These are phyloP conservation scores for Acarospora socialis DNA, from an alignment of 2,329 filamentous ascomycete species.

Conservation along the genomic window DNA sequence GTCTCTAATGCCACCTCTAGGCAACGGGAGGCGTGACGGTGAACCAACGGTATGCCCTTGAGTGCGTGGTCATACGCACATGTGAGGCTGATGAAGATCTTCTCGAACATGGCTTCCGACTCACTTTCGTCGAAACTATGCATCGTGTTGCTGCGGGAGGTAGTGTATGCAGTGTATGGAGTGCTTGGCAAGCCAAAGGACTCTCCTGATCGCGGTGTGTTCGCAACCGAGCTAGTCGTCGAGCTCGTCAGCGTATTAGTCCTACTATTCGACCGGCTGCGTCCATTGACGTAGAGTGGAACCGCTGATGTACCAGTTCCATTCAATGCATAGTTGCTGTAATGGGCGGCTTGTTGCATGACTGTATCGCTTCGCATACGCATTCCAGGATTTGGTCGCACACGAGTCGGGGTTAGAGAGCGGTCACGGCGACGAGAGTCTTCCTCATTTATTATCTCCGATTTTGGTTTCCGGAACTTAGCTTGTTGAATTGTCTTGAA, in stretches of 20 bases:
- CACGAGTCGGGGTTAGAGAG: conserved; percentile 32
- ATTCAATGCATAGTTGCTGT: conserved; percentile 20
- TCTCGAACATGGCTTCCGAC: conserved; percentile 70
- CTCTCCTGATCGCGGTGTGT: conserved; percentile 72
- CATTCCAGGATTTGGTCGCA: conserved; percentile 28
- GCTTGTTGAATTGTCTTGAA: conserved; percentile 16
- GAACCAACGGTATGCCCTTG: conserved; percentile 55
- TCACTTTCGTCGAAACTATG: conserved; percentile 53
- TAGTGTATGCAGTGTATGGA: conserved; percentile 28
- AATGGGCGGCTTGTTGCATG: conserved; percentile 30
- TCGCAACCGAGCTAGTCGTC: conserved; percentile 33
- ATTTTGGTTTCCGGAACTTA: conserved; percentile 5
- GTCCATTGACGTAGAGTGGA: conserved; percentile 23
- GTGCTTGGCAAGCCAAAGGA: conserved; percentile 51
- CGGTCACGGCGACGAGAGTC: conserved; percentile 16
- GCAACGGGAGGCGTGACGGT: conserved; percentile 49
- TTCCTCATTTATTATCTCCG: conserved; percentile 1
- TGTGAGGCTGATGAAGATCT: conserved; percentile 63
- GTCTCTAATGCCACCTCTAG: conserved; percentile 50
- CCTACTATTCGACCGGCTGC: conserved; percentile 37
- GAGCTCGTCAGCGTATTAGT: conserved; percentile 35
- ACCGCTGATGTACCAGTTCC: conserved; percentile 18
- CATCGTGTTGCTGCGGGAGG: conserved; percentile 37
- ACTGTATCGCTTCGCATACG: conserved; percentile 38
- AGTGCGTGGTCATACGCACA: conserved; percentile 60